Conservation (phyloP, 1,284 basidiomycete genomes). For the Albatrellus sp. region DNA sequence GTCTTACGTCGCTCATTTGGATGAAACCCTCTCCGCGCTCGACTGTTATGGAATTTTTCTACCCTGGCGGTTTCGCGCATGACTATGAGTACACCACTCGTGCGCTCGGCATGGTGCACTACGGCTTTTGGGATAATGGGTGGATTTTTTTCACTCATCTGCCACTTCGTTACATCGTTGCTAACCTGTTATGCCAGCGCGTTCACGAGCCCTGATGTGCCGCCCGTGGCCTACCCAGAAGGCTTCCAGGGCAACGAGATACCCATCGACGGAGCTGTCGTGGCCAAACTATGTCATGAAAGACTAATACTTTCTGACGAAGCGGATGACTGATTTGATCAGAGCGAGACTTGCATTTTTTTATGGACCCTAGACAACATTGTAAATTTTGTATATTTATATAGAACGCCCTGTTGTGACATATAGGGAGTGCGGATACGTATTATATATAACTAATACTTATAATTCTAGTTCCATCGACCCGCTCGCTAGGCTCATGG, state of each 20-base stretch:
- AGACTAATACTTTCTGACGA: slow-evolving; percentile 26
- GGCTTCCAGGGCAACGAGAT: slow-evolving; percentile 51
- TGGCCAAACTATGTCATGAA: slow-evolving; percentile 23
- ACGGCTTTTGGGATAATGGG: slow-evolving; percentile 68
- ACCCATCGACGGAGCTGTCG: slow-evolving; percentile 34
- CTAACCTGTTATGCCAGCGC: slow-evolving; percentile 15
- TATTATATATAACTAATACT: no score
- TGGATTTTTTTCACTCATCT: slow-evolving; percentile 13
- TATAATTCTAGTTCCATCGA: no score
- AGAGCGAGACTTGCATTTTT: no score
- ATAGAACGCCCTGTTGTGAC: no score
- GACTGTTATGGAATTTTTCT: slow-evolving; percentile 86
- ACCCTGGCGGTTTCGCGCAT: slow-evolving; percentile 70
- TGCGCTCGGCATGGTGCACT: slow-evolving; percentile 74
- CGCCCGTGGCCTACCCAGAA: slow-evolving; percentile 36
- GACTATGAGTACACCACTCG: slow-evolving; percentile 79
- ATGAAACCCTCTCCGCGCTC: slow-evolving; percentile 67
- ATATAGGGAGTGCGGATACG: no score
- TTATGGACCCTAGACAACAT: no score
- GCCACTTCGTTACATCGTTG: no score
- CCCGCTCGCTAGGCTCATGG: no score
- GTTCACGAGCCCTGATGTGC: slow-evolving; percentile 36
- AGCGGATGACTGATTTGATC: slow-evolving; percentile 20
- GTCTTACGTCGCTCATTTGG: slow-evolving; percentile 73
- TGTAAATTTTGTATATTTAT: no score